A percentile compares a stretch with the other conserved stretches of the same genome.
phyloP scores from a whole-genome alignment of 2,329 filamentous ascomycete species.

The Cercospora zeae-maydis region DNA sequence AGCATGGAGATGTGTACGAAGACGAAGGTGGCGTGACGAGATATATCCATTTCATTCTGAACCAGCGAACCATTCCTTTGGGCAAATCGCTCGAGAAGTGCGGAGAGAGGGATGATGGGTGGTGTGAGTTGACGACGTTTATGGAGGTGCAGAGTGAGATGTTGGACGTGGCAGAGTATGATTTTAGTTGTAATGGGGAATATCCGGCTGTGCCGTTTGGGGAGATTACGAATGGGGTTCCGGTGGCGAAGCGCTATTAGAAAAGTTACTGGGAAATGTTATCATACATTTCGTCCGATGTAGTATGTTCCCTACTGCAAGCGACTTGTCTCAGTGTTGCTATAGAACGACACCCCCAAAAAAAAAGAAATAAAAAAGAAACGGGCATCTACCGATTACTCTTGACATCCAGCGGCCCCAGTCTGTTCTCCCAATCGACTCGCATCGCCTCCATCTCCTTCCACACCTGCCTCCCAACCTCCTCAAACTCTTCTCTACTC shows the following conservation, averaged over 20 bases:
- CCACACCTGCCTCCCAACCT: constrained; percentile 57
- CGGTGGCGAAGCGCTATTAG: constrained; percentile 24
- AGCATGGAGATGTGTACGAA: constrained; percentile 46
- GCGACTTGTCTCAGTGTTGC: no score
- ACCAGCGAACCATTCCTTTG: constrained; percentile 64
- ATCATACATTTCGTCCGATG: no score
- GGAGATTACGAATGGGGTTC: constrained; percentile 50
- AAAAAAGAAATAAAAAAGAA: no score
- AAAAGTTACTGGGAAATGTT: no score
- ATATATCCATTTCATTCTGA: constrained; percentile 72
- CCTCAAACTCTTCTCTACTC: constrained; percentile 68
- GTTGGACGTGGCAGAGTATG: constrained; percentile 52
- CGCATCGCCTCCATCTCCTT: constrained; percentile 38
- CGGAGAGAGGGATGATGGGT: constrained; percentile 65
- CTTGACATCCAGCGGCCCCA: constrained; percentile 35
- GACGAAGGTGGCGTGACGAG: constrained; percentile 49
- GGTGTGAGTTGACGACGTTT: constrained; percentile 71
- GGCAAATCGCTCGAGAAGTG: constrained; percentile 64
- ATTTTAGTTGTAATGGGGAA: constrained; percentile 63
- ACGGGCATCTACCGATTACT: not conserved
- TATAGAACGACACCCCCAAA: no score
- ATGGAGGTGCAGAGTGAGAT: constrained; percentile 59
- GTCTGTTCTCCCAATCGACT: constrained; percentile 39
- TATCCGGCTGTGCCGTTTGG: constrained; percentile 51
- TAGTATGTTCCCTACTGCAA: no score